Conservation (phyloP, 176 grass and related monocot genomes). For the Triticum dicoccoides region DNA sequence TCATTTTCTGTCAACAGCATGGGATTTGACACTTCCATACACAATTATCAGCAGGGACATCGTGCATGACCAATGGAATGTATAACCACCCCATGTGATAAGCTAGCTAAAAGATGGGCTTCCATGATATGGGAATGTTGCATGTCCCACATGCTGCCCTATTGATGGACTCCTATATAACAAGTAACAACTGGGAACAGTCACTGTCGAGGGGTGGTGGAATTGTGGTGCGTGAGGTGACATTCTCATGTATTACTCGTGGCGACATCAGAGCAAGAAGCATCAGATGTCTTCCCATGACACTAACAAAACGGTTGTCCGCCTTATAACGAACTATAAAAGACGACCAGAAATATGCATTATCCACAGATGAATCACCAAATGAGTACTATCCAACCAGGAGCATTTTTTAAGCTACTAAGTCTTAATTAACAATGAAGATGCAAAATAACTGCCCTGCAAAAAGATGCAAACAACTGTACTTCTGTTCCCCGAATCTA, state of each 20-base stretch:
- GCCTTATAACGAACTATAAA: neutral
- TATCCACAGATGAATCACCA: neutral
- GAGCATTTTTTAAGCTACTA: neutral
- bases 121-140: neutral
- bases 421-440: too few relatives aligned
- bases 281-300: neutral
- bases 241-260: neutral
- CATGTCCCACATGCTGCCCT: neutral
- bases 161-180: neutral
- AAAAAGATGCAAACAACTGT: neutral
- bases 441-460: neutral
- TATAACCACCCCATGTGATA: neutral
- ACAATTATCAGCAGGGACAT: constrained; percentile 1
- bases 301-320: neutral
- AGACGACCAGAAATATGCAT: neutral
- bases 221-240: neutral
- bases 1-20: neutral
- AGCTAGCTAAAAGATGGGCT: neutral
- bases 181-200: neutral
- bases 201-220: neutral
- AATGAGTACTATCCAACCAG: neutral
- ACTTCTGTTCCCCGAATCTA: too few relatives aligned
- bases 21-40: neutral
- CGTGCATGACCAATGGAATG: neutral
- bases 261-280: neutral